Evolutionary conservation across 2,329 filamentous ascomycete genomes (phyloP), one percentile per base, ranked within the genome.

Genomic region (Fusarium sacchari): DNA sequence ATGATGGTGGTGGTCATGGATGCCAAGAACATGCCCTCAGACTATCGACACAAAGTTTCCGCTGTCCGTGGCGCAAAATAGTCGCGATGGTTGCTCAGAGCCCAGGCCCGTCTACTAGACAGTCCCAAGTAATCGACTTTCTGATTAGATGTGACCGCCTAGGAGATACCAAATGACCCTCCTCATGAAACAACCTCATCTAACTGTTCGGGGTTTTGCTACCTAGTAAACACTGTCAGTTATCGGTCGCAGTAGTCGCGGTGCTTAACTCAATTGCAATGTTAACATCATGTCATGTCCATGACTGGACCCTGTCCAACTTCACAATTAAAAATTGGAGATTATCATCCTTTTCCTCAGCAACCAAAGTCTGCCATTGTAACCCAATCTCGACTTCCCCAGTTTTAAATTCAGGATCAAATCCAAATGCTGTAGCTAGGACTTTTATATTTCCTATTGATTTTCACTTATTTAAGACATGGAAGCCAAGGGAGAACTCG

Each of bases 311-410:
- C 58, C 49, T 46, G 66, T 36, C 52, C 24, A 37, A 60, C 43
- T 44, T 67, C 32, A 18, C 37, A 44, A 18, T 53, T 43, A 43
- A 53, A 28, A 28, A 59, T 34, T 62, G 59, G 75, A 59, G 60
- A 70, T 65, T 43, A 50, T 61, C 36, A 64, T 53, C 39, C 12
- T 20, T 59, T 62, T 44, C 59, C 46, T 68, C 50, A 57, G 39
- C 55, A 68, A 68, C 53, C 72, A 58, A 53, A 56, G 30, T 58
- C 55, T 30, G 50, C 47, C 59, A 47, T 69, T 61, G 49, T 56
- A 74, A 71, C 65, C 58, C 61, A 76, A 76, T 74, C 55, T 74
- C 58, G 64, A 39, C 49, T 22, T 52, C 47, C 55, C 26, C 37
- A 63, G 43, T 68, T 30, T 53, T 55, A 37, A 49, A 34, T 56